Base-by-base conservation (phyloP, 495 filamentous ascomycete genomes). In the Annulohypoxylon bovei region DNA sequence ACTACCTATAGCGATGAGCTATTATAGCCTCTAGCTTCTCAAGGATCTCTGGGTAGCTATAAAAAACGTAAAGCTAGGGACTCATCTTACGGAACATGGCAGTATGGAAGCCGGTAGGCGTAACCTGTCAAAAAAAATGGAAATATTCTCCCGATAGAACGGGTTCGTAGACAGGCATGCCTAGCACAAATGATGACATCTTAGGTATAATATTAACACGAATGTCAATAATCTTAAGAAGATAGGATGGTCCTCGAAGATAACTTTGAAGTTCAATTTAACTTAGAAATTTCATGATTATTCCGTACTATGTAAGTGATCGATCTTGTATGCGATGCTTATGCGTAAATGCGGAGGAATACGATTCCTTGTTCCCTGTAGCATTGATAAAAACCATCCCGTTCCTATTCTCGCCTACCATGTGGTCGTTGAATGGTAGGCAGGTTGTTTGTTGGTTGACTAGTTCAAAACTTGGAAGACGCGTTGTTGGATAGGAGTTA, bases 311-410 rank as follows among this genome's bases (percentile, higher is more conserved):
- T 8, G 50, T 55, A 68, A 37, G 47, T 22, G 52, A 32, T 60
- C 55, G 44, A 67, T 67, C 32, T 33, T 46, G 54, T 46, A 67
- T 54, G 47, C 37, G 47, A 52, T 67, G 18, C 25, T 28, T 28
- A 44, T 66, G 62, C 50, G 62, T 66, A 58, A 47, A 22, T 40
- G 50, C 54, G 62, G 62, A 64, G 68, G 57, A 62, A 71, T 67
- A 57, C 18, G 42, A 18, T 66, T 42, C 53, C 61, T 9, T 61
- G 56, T 66, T 42, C 53, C 61, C n/a, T 61, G 56, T 52, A 39
- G 53, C 55, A 23, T 40, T 46, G 35, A 33, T 9, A 22, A 52
- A 42, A 63, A 54, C 42, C 28, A 40, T 66, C 50, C 37, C 32
- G 27, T 30, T 32, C 35, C 30, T 16, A 53, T 50, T 59, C 40